phyloP scores from a whole-genome alignment of 306 rosid genomes.

The Malus asiatica region DNA sequence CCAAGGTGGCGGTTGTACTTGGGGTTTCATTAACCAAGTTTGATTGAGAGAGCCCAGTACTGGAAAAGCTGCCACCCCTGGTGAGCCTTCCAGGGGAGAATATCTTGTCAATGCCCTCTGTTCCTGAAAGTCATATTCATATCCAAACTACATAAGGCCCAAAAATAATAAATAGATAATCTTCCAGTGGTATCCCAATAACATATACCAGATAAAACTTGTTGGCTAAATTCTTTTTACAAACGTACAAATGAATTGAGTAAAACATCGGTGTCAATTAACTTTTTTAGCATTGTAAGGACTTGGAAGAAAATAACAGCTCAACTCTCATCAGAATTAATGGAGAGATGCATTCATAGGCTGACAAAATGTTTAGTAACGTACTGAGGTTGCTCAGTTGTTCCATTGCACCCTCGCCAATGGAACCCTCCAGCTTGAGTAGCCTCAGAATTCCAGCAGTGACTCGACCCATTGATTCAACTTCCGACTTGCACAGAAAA shows the following conservation, averaged over 20 bases:
- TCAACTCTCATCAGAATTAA: neutral
- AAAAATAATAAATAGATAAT: neutral
- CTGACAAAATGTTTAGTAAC: slow-evolving; percentile 9
- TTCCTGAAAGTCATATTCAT: slow-evolving; percentile 52
- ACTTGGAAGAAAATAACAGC: neutral
- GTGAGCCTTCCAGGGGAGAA: slow-evolving; percentile 53
- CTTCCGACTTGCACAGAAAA: slow-evolving; percentile 83
- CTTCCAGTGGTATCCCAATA: neutral
- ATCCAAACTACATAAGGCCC: slow-evolving; percentile 2
- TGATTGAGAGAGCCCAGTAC: slow-evolving; percentile 46
- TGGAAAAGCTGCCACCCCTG: slow-evolving; percentile 42
- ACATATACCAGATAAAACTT: neutral
- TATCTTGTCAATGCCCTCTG: slow-evolving; percentile 76
- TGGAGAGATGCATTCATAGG: neutral
- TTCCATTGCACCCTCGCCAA: slow-evolving; percentile 76
- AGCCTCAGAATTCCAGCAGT: slow-evolving; percentile 74
- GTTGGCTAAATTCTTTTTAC: neutral
- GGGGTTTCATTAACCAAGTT: slow-evolving; percentile 38
- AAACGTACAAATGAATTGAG: neutral
- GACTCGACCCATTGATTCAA: slow-evolving; percentile 86
- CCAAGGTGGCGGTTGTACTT: slow-evolving; percentile 20
- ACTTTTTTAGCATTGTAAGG: neutral
- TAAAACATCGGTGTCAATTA: neutral
- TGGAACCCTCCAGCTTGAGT: slow-evolving; percentile 81
- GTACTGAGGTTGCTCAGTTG: slow-evolving; percentile 84